Evolutionary conservation across 352 stramenopile genomes (phyloP), one percentile per base, ranked within the genome.

Genomic region (Pythium myriotylum): DNA sequence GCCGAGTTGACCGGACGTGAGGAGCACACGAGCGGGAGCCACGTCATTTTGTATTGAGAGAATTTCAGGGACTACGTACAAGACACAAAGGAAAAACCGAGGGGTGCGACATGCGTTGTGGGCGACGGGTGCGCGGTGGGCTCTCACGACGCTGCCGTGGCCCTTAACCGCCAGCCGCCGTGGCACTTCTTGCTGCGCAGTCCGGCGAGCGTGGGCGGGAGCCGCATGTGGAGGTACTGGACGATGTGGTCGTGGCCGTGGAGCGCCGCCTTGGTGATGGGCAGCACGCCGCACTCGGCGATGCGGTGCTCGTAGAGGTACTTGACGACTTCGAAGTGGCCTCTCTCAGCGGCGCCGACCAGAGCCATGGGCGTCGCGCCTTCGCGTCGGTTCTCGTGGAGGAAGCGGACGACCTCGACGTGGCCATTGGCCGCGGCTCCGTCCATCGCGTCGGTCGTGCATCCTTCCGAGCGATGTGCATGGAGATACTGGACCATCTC

Each of bases 221-320:
- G 45, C 24, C 23, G 20, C 26, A 20, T 17, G 27, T 41, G 46
- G 26, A 53, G 27, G 17, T 41, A 53, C 26, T 41, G 26, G 26
- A 53, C 46, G 12, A 53, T 41, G 9, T 53, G 24, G 13, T 40
- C 14, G 46, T 41, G 46, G 27, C 46, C 46, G 26, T 53, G 17
- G 14, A 41, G 26, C 46, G 46, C 46, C 7, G 46, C 46, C 46
- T 53, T 53, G 9, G 27, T 35, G 46, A 41, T 41, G 27, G 24
- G 46, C 26, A 53, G 17, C 26, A 39, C 16, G 12, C 46, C 27
- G 24, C 13, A 17, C 46, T 41, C 45, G 23, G 22, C 10, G 45
- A 51, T 14, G 20, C 17, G 45, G 24, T 53, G 24, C 16, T 20
- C n/a, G 27, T 53, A 29, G 2, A 53, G 46, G 19, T 41, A 40